Base-by-base conservation (phyloP, 371 early-diverging fungal species). In the Circinella umbellata region DNA sequence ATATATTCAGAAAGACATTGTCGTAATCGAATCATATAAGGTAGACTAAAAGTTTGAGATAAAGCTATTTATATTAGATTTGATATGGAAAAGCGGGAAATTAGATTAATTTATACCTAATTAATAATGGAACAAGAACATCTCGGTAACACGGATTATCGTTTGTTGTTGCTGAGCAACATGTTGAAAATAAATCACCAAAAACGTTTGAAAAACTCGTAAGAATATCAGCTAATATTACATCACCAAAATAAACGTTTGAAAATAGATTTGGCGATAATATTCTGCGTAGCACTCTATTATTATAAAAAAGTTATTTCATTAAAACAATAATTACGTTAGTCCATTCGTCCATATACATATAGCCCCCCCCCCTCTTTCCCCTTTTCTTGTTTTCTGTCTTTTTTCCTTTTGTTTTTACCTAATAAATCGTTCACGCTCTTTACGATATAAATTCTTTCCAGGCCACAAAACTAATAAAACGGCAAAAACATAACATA, bases 161-260 rank as follows among this genome's bases (percentile, higher is more conserved):
- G 13, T 49, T 18, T 5, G n/a, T 47, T 3, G 55, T 15, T 11
- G 60, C 70, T 15, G 64, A 48, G 55, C 70, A 70, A n/a, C 46
- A 64, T 13, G 65, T 70, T n/a, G 65, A 39, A 59, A 91, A 89
- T 5, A 94, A 76, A 74, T 96, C 97, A 8, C 94, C 95, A 72
- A 96, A 86, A 10, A 95, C 92, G 55, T 92, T 88, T 0, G 96
- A 91, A 74, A 94, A 96, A 71, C 94, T 94, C 0, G 97, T 97
- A 73, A 97, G 75, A 60, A 97, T 92, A 87, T 98, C 98, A 6
- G 97, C 96, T 66, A 98, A 78, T 46, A 98, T 88, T 36, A 96
- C 88, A 72, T 98, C 97, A 1, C 86, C 87, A 72, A 96, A 92
- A 37, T 84, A 86, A 2, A 96, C 94, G 2, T 88, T 80, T 1